Conservation (phyloP, 164 flowering plant species). For the Cinnamomum micranthum region DNA sequence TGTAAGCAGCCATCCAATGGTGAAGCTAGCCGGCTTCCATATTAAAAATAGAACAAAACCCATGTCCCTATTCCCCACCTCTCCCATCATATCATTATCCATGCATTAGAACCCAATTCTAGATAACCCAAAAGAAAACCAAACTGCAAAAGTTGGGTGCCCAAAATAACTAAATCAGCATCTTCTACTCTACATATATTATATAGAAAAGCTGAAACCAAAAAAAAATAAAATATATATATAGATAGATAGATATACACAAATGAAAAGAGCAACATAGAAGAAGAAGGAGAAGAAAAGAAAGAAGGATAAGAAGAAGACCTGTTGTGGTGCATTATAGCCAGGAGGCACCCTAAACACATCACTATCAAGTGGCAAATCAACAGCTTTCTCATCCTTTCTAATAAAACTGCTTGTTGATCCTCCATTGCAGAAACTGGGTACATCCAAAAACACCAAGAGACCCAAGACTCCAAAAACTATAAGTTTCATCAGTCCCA, state of each 20-base stretch:
- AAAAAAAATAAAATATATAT: too few species aligned
- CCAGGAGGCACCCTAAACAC: constrained; percentile 35
- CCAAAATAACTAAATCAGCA: too few species aligned
- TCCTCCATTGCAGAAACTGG: constrained; percentile 29
- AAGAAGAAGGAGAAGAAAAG: not conserved
- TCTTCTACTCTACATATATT: not conserved
- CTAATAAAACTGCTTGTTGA: constrained; percentile 33
- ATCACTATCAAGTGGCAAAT: constrained; percentile 38
- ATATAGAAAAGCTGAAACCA: too few species aligned
- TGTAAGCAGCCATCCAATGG: too few species aligned
- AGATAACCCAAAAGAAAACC: too few species aligned
- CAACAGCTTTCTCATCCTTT: constrained; percentile 19
- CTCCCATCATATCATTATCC: too few species aligned
- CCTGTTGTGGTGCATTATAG: constrained; percentile 57
- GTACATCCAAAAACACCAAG: constrained; percentile 13
- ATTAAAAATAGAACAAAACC: too few species aligned
- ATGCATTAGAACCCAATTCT: too few species aligned
- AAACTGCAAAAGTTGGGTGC: too few species aligned
- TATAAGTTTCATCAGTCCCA: not conserved
- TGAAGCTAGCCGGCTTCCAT: too few species aligned
- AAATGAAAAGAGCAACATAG: not conserved
- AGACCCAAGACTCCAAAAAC: constrained; percentile 2
- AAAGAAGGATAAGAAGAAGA: not conserved
- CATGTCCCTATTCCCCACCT: too few species aligned
- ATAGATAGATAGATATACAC: too few species aligned